Evolutionary conservation across 2,329 filamentous ascomycete species (phyloP), one percentile per base, ranked within the genome.

Genomic region (Chaetothyriales sp.): DNA sequence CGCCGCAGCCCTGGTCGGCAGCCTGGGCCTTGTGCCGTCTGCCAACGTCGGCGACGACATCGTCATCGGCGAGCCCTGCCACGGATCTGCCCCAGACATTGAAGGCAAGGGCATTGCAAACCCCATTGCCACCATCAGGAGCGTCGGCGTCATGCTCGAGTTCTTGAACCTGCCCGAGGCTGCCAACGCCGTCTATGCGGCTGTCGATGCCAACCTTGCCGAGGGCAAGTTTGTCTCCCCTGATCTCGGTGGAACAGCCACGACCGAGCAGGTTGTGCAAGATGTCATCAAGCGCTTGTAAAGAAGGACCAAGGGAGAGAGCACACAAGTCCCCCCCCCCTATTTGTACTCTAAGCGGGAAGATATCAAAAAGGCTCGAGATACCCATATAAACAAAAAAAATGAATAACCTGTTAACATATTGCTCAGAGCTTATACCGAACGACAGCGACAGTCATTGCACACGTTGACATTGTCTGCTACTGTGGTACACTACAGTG

Each of bases 21-120:
- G 82, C 50, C 74, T 98, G 39, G 92, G 92, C 58, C 80, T 98
- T 42, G 92, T 98, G 0, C 92, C 92, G 45, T 87, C 81, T 60
- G 92, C 92, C 60, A 98, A 98, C 66, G 92, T 98, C 9, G 89
- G 92, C 58, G 86, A 94, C 67, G 78, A 78, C 44, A 95, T 96
- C 65, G 92, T 87, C 59, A 96, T 98, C 62, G 92, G 92, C 58
- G 92, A 98, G 79, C 92, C 92, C 49, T 96, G 92, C 74, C 92
- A 98, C 69, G 92, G 92, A 46, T 89, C 83, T 62, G 92, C 92
- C 26, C 92, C 92, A 5, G 92, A 98, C 65, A 98, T 98, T 58
- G 82, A 88, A 78, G 92, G 92, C 59, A 75, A 84, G 75, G 81
- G 83, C 58, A 90, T 98, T 64, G 88, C 92, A 59, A 98, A 98